Evolutionary conservation across 2,329 filamentous ascomycete genomes (phyloP).

Genomic region (Colletotrichum sp.): DNA sequence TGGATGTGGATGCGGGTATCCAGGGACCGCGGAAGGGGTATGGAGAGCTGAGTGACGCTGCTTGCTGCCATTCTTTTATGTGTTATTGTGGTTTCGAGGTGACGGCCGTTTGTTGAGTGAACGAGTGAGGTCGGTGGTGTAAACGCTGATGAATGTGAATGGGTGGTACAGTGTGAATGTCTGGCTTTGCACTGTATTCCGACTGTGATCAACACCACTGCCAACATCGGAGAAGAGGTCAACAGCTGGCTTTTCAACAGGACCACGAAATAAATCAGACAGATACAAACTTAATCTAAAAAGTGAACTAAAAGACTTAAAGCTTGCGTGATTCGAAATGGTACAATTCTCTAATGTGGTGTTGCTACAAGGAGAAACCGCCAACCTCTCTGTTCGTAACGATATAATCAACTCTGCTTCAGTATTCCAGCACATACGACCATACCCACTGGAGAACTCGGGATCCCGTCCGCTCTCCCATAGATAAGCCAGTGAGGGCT

Average conservation of each 20-base stretch:
- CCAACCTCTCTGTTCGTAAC: background rate
- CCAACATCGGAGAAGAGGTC: background rate
- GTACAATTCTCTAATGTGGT: background rate
- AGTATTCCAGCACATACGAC: background rate
- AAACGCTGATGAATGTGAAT: background rate
- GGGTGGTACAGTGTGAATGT: background rate
- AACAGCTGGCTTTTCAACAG: background rate
- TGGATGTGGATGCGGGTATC: constrained; percentile 67
- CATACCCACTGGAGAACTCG: constrained; percentile 18
- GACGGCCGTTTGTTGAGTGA: background rate
- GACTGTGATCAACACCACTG: background rate
- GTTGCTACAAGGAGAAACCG: background rate
- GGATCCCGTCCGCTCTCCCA: constrained; percentile 20
- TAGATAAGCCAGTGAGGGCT: constrained; percentile 14
- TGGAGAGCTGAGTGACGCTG: constrained; percentile 51
- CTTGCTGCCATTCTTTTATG: constrained; percentile 17
- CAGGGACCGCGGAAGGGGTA: constrained; percentile 63
- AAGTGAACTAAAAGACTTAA: accelerated
- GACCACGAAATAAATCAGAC: background rate
- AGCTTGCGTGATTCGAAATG: too few species aligned
- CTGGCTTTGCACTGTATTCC: background rate
- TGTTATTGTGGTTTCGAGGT: background rate
- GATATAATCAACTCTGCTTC: background rate
- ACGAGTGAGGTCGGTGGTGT: background rate
- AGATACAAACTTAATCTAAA: background rate